Evolutionary conservation across 176 grass and related monocot genomes (phyloP).

Genomic region (Triticum aestivum): IWGSC_CS_RefSeq_v2.1 NC_057812.1:728604602-728605101

Average conservation of each 20-base stretch:
- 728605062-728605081: too few species aligned
- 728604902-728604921: too few species aligned
- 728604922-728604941: too few species aligned
- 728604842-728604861: neutral
- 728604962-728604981: too few species aligned
- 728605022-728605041: too few species aligned
- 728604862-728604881: neutral
- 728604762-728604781: conserved; percentile 42
- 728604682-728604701: conserved; percentile 3
- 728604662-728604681: neutral
- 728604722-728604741: conserved; percentile 28
- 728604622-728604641: neutral
- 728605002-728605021: too few species aligned
- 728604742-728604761: conserved; percentile 43
- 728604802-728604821: neutral
- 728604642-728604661: conserved; percentile 21
- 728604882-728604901: too few species aligned
- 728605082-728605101: too few species aligned
- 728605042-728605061: too few species aligned
- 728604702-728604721: conserved; percentile 24
- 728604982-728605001: too few species aligned
- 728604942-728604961: too few species aligned
- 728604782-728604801: conserved; percentile 58
- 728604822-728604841: neutral
- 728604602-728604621: neutral